These are phyloP conservation scores for Eimeria falciformis DNA, from an alignment of 169 alveolate genomes.

Conservation along the genomic window DNA sequence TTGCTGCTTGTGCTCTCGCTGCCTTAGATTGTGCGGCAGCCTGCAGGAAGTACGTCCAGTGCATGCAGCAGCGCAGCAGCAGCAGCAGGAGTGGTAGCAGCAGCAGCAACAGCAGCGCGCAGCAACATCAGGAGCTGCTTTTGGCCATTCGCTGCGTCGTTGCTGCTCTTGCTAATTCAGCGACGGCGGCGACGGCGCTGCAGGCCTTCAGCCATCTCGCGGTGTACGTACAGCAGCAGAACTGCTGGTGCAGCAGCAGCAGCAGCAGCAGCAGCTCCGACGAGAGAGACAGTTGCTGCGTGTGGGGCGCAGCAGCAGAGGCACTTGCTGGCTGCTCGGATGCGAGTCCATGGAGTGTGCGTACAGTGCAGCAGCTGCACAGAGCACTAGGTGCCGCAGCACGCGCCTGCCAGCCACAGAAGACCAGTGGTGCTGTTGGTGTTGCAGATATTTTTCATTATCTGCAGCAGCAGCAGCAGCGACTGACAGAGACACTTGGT, in stretches of 20 bases:
- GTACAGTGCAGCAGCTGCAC: conserved; percentile 36
- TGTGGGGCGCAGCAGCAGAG: conserved; percentile 66
- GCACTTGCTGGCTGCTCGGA: conserved; percentile 8
- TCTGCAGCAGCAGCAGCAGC: conserved; percentile 24
- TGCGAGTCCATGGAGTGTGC: background rate
- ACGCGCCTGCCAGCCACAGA: conserved; percentile 11
- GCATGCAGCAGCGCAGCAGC: conserved; percentile 48
- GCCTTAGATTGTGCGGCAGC: conserved; percentile 16
- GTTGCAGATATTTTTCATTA: background rate
- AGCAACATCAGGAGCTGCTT: background rate
- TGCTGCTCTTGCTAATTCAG: conserved; percentile 22
- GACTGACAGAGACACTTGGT: background rate
- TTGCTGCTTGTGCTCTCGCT: conserved; percentile 59
- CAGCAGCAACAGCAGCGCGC: conserved; percentile 4
- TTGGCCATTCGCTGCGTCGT: conserved; percentile 33
- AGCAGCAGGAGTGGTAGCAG: conserved; percentile 24
- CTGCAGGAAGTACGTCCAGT: background rate
- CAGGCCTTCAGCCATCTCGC: conserved; percentile 36
- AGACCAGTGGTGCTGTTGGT: background rate
- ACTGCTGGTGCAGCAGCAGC: conserved; percentile 45
- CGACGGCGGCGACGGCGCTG: conserved; percentile 30
- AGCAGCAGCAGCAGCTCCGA: background rate
- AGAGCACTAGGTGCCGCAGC: conserved; percentile 23
- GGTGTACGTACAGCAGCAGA: background rate
- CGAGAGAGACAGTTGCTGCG: conserved; percentile 14